Base-by-base conservation (phyloP, 2,329 filamentous ascomycete species). In the Colletotrichum sp. region DNA sequence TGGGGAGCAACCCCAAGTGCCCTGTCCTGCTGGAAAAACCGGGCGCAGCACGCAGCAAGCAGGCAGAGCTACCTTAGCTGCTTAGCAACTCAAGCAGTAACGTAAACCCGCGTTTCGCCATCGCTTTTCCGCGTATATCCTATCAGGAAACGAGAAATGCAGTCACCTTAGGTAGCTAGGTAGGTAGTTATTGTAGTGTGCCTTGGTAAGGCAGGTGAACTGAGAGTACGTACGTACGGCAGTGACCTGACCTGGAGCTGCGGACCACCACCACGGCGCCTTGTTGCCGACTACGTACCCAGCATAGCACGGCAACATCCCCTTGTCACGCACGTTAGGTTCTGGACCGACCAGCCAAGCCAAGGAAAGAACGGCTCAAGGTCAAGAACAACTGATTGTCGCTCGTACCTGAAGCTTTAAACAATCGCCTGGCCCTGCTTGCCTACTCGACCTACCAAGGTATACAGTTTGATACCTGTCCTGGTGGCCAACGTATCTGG, bases 11-110 rank as follows among this genome's bases (percentile, higher is more conserved):
- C 36, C 26, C 21, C 9, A 71, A 34, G 62, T 49, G 34, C 70
- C 57, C 64, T 72, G 73, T 67, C 64, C 63, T 44, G 55, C 69
- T 68, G 64, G 67, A 65, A 73, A 67, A 72, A 68, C 57, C 10
- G 73, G 73, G 73, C 73, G 69, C 70, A 76, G 73, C 70, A 73
- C 44, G 36, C 62, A 44, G 30, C 34, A 21, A 32, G 44, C 44
- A 52, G 44, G 44, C 6, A 52, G 44, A 52, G 44, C 44, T 52
- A 21, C 44, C 44, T 52, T 21, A n/a, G 18, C 18, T 49, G 16
- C 36, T 16, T 30, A 24, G 60, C 60, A 36, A 52, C 10, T 63
- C 60, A n/a, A 16, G n/a, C 21, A 44, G 44, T 49, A 60, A 55
- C 24, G 15, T 13, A 64, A 39, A 15, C 36, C 34, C 26, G 57